Evolutionary conservation across 495 filamentous ascomycete genomes (phyloP).

Genomic region (Xylaria curta): DNA sequence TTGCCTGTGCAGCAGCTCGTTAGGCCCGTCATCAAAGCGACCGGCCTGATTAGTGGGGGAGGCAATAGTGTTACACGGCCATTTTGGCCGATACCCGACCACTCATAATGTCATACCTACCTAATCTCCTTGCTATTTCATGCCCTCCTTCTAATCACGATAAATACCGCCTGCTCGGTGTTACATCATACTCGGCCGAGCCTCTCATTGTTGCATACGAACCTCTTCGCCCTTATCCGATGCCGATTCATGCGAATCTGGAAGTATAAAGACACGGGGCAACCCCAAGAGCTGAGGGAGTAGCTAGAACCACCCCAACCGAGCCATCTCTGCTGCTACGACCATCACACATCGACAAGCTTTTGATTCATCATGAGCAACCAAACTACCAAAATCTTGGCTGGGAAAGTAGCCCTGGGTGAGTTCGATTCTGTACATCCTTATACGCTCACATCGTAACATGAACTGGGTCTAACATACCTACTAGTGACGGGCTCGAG

Average conservation of each 20-base stretch:
- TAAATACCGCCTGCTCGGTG: neutral
- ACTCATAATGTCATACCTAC: neutral
- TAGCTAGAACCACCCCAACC: neutral
- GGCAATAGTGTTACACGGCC: neutral
- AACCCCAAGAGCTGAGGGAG: neutral
- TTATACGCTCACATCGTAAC: neutral
- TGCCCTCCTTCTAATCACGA: neutral
- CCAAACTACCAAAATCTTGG: neutral
- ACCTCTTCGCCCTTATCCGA: neutral
- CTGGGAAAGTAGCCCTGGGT: slow-evolving; percentile 20
- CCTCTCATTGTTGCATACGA: neutral
- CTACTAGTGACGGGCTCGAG: slow-evolving; percentile 65
- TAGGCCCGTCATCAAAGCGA: neutral
- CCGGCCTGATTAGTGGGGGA: neutral
- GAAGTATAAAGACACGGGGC: neutral
- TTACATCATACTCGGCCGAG: neutral
- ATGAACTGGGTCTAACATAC: neutral
- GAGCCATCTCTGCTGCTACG: too few relatives aligned
- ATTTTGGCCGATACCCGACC: neutral
- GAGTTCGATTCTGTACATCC: neutral
- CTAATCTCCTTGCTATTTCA: neutral
- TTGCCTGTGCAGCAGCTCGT: neutral
- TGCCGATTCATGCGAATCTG: neutral
- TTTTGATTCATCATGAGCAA: slow-evolving; percentile 13
- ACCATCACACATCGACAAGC: slow-evolving; percentile 35